A percentile compares a stretch with the other conserved stretches of the same genome.
Conservation (phyloP, 768 basidiomycete species). For the Kwoniella bestiolae region DNA sequence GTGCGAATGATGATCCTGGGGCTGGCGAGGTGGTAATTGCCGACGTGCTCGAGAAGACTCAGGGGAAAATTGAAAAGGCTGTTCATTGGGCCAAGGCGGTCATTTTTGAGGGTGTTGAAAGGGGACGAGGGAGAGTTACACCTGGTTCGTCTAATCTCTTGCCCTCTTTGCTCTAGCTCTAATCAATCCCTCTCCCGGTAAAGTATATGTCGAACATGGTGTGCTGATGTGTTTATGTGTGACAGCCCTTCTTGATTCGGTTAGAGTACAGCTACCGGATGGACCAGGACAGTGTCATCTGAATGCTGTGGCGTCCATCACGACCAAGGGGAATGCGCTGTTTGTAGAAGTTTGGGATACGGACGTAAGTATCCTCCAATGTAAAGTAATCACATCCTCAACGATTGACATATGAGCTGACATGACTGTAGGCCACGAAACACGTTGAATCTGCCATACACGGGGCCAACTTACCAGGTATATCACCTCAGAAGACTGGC, state of each 20-base stretch:
- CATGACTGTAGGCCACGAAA: slow-evolving; percentile 36
- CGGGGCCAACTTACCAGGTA: slow-evolving; percentile 56
- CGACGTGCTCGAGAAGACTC: slow-evolving; percentile 45
- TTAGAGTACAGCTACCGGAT: slow-evolving; percentile 45
- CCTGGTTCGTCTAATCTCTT: slow-evolving; percentile 55
- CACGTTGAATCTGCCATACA: slow-evolving; percentile 55
- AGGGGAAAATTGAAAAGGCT: slow-evolving; percentile 57
- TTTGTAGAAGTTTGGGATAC: slow-evolving; percentile 56
- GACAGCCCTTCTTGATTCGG: slow-evolving; percentile 55
- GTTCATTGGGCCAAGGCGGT: slow-evolving; percentile 57
- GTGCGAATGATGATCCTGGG: slow-evolving; percentile 24
- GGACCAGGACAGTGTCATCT: slow-evolving; percentile 36
- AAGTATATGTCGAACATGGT: too few relatives aligned
- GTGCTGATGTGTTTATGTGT: too few relatives aligned
- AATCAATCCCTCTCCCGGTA: too few relatives aligned
- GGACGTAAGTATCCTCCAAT: slow-evolving; percentile 37
- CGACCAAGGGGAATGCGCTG: slow-evolving; percentile 47
- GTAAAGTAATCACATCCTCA: background rate
- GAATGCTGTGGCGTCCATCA: slow-evolving; percentile 52
- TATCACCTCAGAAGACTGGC: slow-evolving; percentile 52
- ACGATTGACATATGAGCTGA: background rate
- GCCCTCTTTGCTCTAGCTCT: too few relatives aligned
- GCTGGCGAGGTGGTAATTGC: slow-evolving; percentile 26
- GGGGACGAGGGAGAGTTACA: slow-evolving; percentile 49
- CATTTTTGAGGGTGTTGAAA: slow-evolving; percentile 57